phyloP scores from a whole-genome alignment of 2,329 filamentous ascomycete species.

The Rhynchosporium graminicola region DNA sequence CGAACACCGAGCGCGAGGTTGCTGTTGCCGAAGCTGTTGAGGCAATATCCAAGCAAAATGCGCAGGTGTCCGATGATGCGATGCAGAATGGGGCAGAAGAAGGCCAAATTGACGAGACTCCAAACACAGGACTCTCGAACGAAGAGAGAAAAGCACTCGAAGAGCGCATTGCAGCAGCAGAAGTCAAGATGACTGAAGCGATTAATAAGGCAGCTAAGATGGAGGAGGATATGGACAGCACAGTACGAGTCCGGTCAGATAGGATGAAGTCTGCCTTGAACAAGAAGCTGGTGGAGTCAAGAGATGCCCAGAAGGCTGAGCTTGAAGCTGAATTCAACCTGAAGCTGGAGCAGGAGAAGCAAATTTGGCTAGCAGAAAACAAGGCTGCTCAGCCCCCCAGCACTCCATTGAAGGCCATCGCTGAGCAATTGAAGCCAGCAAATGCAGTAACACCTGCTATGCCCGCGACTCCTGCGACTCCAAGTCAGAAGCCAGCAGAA shows the following conservation, averaged over 20 bases:
- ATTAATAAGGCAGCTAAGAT: conserved; percentile 59
- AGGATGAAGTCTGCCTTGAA: conserved; percentile 69
- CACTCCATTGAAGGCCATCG: conserved; percentile 34
- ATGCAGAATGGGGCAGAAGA: conserved; percentile 57
- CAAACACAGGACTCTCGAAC: conserved; percentile 47
- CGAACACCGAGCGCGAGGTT: conserved; percentile 62
- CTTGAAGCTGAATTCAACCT: conserved; percentile 49
- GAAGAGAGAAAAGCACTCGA: conserved; percentile 63
- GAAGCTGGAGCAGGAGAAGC: conserved; percentile 62
- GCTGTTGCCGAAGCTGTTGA: conserved; percentile 44
- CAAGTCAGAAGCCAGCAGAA: conserved; percentile 25
- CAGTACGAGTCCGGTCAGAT: conserved; percentile 65
- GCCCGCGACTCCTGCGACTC: conserved; percentile 31
- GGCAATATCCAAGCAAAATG: conserved; percentile 46
- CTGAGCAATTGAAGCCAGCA: conserved; percentile 46
- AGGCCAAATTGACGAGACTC: conserved; percentile 52
- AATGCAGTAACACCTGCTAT: conserved; percentile 15
- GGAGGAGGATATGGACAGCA: conserved; percentile 61
- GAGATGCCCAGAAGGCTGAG: conserved; percentile 55
- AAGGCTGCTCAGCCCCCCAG: conserved; percentile 30
- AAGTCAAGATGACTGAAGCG: conserved; percentile 63
- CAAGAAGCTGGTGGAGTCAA: conserved; percentile 63
- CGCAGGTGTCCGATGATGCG: conserved; percentile 32
- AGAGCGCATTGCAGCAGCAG: conserved; percentile 59
- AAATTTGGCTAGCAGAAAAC: conserved; percentile 61